Base-by-base conservation (phyloP, 2,329 filamentous ascomycete genomes). In the Ophiostoma australiae region DNA sequence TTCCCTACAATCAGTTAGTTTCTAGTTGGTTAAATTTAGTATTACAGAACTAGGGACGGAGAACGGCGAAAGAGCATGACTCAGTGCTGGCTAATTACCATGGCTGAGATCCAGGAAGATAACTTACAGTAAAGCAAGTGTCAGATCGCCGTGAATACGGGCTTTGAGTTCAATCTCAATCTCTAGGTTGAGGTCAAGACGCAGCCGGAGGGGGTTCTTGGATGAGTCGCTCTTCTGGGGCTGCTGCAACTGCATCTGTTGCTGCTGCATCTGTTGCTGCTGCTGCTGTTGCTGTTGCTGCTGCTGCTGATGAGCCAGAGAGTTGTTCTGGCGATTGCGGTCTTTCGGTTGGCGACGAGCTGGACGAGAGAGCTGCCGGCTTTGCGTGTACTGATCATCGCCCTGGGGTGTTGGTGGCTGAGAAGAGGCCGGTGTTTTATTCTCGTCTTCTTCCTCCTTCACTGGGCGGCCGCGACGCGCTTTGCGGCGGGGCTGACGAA, bases 131-230 rank as follows among this genome's bases (percentile, higher is more conserved):
- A 93, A 83, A 72, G 87, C 88, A 72, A 93, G 79, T 10, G 90
- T 92, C 76, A 94, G 78, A 81, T 93, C 91, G 76, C 91, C 91
- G 75, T 92, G 87, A 73, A 94, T 92, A 78, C 87, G 90, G 27
- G 91, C 91, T 82, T 92, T 93, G 70, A 94, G 82, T 79, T 92
- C 88, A 75, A 94, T 90, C 80, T 94, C 90, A 69, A 94, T 85
- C 76, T 94, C 91, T 70, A 94, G 80, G 79, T 94, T 93, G 70
- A 93, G 82, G 77, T 94, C 91, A 41, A 93, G 80, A 71, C 88
- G 84, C 77, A 94, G 80, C 78, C 89, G 89, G 77, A 93, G 79
- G 33, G 90, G 89, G 75, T 91, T 89, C 74, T 87, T 80, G 73
- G 76, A 75, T 73, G 80, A 80, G 75, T 76, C 76, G 75, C 74